Conservation (phyloP, 805 yeast genomes). For the Saccharomyces jurei region DNA sequence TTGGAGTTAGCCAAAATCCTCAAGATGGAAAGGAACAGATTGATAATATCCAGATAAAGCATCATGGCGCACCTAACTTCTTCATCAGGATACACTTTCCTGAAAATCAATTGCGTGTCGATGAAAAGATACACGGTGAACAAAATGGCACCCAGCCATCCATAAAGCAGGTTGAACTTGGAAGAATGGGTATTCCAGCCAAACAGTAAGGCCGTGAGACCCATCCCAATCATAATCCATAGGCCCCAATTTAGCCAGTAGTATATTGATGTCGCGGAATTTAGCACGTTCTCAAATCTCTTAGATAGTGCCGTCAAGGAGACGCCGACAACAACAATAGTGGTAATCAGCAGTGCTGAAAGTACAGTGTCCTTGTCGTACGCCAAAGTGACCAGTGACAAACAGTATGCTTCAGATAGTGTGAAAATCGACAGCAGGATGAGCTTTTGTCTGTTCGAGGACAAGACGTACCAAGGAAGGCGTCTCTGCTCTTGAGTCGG, state of each 20-base stretch:
- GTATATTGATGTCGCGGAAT: conserved; percentile 29
- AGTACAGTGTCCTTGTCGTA: conserved; percentile 57
- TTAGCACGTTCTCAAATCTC: conserved; percentile 21
- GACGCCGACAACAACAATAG: conserved; percentile 65
- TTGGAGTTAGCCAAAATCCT: conserved; percentile 42
- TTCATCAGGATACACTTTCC: conserved; percentile 70
- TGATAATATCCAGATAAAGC: conserved; percentile 74
- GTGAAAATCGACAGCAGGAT: conserved; percentile 60
- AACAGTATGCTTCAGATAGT: conserved; percentile 59
- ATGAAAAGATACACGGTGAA: conserved; percentile 66
- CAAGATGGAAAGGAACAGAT: conserved; percentile 69
- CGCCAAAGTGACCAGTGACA: conserved; percentile 59
- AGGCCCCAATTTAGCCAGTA: conserved; percentile 42
- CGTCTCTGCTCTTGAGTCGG: neutral
- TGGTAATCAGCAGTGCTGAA: conserved; percentile 63
- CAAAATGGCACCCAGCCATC: conserved; percentile 64
- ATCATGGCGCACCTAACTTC: conserved; percentile 74
- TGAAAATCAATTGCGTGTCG: conserved; percentile 76
- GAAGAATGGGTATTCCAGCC: conserved; percentile 41
- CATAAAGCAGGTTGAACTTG: conserved; percentile 57
- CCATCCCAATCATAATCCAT: conserved; percentile 64
- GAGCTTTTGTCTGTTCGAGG: conserved; percentile 29
- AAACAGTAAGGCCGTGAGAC: conserved; percentile 56
- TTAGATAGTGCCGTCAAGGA: conserved; percentile 73
- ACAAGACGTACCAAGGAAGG: conserved; percentile 26